Base-by-base conservation (phyloP, 306 rosid genomes). In the Vigna reflexopilosa region DNA sequence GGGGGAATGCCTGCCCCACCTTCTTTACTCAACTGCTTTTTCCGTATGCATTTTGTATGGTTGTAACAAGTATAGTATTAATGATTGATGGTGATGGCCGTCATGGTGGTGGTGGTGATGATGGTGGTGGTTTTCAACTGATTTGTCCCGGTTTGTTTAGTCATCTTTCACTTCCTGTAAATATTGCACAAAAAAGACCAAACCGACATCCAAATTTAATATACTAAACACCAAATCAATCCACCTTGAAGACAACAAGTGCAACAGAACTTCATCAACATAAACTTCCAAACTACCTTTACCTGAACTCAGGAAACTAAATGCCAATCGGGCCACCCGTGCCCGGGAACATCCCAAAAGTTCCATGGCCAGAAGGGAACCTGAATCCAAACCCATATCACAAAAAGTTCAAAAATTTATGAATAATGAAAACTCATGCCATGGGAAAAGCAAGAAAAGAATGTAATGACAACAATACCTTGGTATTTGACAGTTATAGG, bases 401-500 rank as follows among this genome's bases (percentile, higher is more conserved):
- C 14, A 49, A 72, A 12, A 67, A 50, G 2, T 7, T 7, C 36
- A 76, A 48, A 59, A 76, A 15, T 22, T 75, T 49, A 79, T 73
- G 26, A 19, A 71, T 48, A 55, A 26, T 71, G 72, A 36, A 79
- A 71, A 79, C 22, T 57, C 40, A 70, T 42, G 12, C 54, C 22
- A 7, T 42, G 9, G 16, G 28, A 9, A 13, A 28, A 3, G 45
- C 14, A 59, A 11, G 69, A 9, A 58, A 45, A 30, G 52, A 19
- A 44, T 42, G 36, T 22, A 24, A 45, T 75, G 77, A 58, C 8
- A 70, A 3, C 63, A 82, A 67, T 81, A 95, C 99, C 98, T 89
- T 12, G 99, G 99, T 64, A 95, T 81, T 78, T 95, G 99, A 85
- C 98, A 95, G 70, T 95, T 91, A 75, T 47, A 93, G 34, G 98